These are phyloP conservation scores for Collybia sp. DNA, from an alignment of 768 basidiomycete species.

Conservation along the genomic window DNA sequence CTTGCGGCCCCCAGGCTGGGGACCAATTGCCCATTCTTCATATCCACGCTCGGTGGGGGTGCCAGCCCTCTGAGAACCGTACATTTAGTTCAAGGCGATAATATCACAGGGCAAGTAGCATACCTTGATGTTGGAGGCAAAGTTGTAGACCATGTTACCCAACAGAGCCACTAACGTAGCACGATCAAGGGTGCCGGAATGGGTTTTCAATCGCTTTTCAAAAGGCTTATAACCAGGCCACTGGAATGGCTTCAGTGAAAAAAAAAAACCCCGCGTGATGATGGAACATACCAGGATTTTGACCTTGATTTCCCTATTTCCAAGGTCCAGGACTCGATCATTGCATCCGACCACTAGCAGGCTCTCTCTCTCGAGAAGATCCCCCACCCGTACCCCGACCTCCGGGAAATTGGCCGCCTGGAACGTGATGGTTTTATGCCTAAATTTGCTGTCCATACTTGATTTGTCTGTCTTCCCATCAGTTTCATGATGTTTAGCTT, in stretches of 20 bases:
- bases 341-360: constrained; percentile 14
- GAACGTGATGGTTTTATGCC: constrained; percentile 26
- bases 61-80: constrained; percentile 16
- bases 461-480: constrained; percentile 1
- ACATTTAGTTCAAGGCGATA: not conserved
- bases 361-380: constrained; percentile 14
- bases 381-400: constrained; percentile 22
- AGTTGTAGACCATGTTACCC: constrained; percentile 24
- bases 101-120: constrained; percentile 6
- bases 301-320: constrained; percentile 27
- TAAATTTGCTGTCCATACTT: constrained; percentile 10
- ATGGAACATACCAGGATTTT: constrained; percentile 24
- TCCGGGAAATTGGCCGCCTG: constrained; percentile 19
- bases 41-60: constrained; percentile 27
- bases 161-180: constrained; percentile 23
- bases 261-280: no score
- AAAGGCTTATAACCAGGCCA: constrained; percentile 46
- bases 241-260: constrained; percentile 15
- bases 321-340: constrained; percentile 15
- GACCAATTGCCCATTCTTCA: constrained; percentile 30
- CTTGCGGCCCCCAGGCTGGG: constrained; percentile 8
- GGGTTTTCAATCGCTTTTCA: constrained; percentile 31
- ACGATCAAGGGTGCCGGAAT: constrained; percentile 24
- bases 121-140: constrained; percentile 25
- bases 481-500: constrained; percentile 15